Base-by-base conservation (phyloP, 2,329 filamentous ascomycete species). In the Graphium sp. region DNA sequence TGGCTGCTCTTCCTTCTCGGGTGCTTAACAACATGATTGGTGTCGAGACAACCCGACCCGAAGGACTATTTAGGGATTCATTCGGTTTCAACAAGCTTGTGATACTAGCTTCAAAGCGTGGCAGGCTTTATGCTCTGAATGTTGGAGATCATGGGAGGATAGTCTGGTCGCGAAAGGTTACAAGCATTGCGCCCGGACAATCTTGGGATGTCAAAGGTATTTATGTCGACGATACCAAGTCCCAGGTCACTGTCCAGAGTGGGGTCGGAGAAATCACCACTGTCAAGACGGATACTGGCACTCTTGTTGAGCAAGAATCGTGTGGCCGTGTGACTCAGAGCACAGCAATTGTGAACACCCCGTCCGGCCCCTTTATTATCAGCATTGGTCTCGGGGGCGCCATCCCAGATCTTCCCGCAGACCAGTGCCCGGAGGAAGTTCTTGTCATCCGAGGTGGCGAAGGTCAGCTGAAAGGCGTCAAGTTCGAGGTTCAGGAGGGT, bases 21-120 rank as follows among this genome's bases (percentile, higher is more conserved):
- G 53, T 94, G 10, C 42, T 84, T 3, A 66, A 66, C 35, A 75
- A 70, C 37, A 57, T 82, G 11, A 45, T 74, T 7, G 69, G 72
- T 18, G 66, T 66, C 1, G 60, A 65, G 11, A 43, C 51, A 1
- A 50, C 45, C 9, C 51, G 52, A 14, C 47, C 48, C 13, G 49
- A 56, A 17, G 58, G 59, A 6, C 55, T 76, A n/a, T 54, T 58
- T 12, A 63, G 72, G 11, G 79, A 89, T 41, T 70, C 63, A 22
- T 95, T 95, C 48, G 87, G 87, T 5, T 87, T 94, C 52, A 76
- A 81, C 48, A 92, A 93, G 52, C 57, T 87, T 18, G 67, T 85
- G 5, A 60, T 94, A 32, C 58, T 93, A 28, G 84, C 77, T 5
- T 93, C 85, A 2, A 64, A 70, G 31, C 74, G 73, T 32, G 85